Evolutionary conservation across 2,329 filamentous ascomycete species (phyloP), one percentile per base, ranked within the genome.

Genomic region (Penicillium sp.): DNA sequence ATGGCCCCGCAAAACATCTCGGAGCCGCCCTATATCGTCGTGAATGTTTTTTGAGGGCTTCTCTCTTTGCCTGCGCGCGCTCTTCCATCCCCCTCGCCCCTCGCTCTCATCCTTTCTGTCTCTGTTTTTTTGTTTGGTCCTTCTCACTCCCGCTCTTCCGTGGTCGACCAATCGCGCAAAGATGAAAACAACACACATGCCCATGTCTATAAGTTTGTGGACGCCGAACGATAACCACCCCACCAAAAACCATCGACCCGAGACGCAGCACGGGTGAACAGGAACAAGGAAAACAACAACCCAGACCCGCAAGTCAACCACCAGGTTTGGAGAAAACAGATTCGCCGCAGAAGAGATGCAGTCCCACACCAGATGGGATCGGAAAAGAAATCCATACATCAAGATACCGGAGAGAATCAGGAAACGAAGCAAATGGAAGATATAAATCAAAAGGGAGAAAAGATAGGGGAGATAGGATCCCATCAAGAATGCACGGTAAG

Each of bases 131-230:
- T 7, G 8, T 32, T 56, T 49, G 39, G 8, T 32, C 29, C 29
- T 32, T 32, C 29, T 32, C 49, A 54, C 54, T 49, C 51, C 57
- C 58, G 63, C 59, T 63, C 54, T 59, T 63, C 52, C 49, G 48
- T 49, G 53, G 57, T 55, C 51, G 52, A 56, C 51, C 4, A 11
- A 46, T 58, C 52, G 54, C 54, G 51, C 53, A 58, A 60, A 58
- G 60, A 57, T 32, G 29, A 54, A 43, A 58, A 58, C 60, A 60
- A 45, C 43, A 38, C 41, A 66, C 62, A 69, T 68, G 65, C 66
- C 66, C 67, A 64, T 61, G 64, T 69, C 67, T 69, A 69, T 69
- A 54, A 32, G 58, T 61, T 43, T 48, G 60, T 67, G 65, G 67
- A 69, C 67, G 67, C 67, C 67, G 57, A 60, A 66, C 59, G 58